Base-by-base conservation (phyloP, 1,139 yeast species). In the Casaregolazyma lundiana region DNA sequence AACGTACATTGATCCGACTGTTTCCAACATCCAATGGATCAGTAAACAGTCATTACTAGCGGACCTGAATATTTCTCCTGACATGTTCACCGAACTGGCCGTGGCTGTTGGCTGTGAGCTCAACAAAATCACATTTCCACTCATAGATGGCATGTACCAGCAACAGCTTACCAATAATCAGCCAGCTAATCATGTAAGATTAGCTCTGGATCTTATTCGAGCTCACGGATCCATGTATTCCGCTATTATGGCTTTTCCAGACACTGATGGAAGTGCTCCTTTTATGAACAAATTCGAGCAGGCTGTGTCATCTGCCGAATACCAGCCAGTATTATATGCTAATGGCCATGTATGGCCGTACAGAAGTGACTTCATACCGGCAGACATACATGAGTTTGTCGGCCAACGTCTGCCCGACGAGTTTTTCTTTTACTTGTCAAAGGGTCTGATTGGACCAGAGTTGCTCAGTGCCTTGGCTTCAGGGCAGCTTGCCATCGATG, bases 381-480 rank as follows among this genome's bases (percentile, higher is more conserved):
- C 78, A 52, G 95, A 89, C 63, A 72, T 87, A 18, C 95, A 87
- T 60, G 92, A 84, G 43, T 77, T 90, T 45, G 75, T 92, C 44
- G 89, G 95, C 3, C 90, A 86, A 63, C 77, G 94, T 59, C 71
- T 92, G 46, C 96, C 97, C 1, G 86, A 89, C 41, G 97, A 90
- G 66, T 72, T 85, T 40, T 83, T 80, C 61, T 88, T 84, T 61
- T 92, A 89, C 65, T 80, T 81, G 59, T 82, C 95, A 0, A 67
- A 84, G 46, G 98, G 97, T 1, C 63, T 90, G 37, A 69, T 84
- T 20, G 79, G 84, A 6, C 72, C 85, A 6, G 80, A 78, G 50
- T 63, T 86, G 35, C 71, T 85, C 44, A 86, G 84, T 53, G 78
- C 88, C 0, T 72, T 89, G 18, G 74, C 86, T 0, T 78, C 78